phyloP scores from a whole-genome alignment of 1,139 yeast species.

The Saccharomycopsis hybrid region DNA sequence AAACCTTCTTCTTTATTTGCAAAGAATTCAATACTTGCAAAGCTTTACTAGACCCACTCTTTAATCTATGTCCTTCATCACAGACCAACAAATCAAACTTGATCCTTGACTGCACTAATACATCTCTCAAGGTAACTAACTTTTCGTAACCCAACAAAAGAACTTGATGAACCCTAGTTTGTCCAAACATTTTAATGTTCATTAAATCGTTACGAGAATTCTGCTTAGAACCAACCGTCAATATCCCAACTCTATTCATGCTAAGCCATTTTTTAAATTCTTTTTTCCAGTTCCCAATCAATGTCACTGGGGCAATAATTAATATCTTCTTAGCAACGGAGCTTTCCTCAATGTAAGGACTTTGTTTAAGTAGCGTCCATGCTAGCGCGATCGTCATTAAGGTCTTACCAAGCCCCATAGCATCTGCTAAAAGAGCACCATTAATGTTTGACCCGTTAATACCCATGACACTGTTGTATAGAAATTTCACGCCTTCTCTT shows the following conservation, averaged over 20 bases:
- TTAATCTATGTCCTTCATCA: conserved; percentile 92
- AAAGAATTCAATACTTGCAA: conserved; percentile 54
- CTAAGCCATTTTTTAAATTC: conserved; percentile 94
- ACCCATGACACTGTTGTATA: conserved; percentile 81
- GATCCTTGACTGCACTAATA: conserved; percentile 31
- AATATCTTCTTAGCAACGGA: conserved; percentile 49
- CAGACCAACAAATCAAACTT: conserved; percentile 74
- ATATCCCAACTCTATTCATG: conserved; percentile 49
- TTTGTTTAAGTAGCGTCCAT: conserved; percentile 79
- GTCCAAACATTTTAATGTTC: conserved; percentile 55
- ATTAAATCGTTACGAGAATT: conserved; percentile 48
- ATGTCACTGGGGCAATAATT: conserved; percentile 87
- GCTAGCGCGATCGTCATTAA: conserved; percentile 75
- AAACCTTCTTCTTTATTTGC: conserved; percentile 49
- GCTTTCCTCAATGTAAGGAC: conserved; percentile 36
- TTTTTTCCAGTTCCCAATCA: conserved; percentile 79
- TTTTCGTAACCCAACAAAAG: conserved; percentile 86
- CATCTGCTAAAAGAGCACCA: conserved; percentile 90
- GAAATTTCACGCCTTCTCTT: conserved; percentile 69
- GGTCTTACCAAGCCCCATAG: conserved; percentile 96
- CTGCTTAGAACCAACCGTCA: conserved; percentile 45
- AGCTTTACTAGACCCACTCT: conserved; percentile 63
- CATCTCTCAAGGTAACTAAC: conserved; percentile 50
- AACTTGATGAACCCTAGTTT: conserved; percentile 71
- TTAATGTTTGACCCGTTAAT: conserved; percentile 39